These are phyloP conservation scores for Ceratocystis harringtonii DNA, from an alignment of 2,329 filamentous ascomycete genomes.

Conservation along the genomic window DNA sequence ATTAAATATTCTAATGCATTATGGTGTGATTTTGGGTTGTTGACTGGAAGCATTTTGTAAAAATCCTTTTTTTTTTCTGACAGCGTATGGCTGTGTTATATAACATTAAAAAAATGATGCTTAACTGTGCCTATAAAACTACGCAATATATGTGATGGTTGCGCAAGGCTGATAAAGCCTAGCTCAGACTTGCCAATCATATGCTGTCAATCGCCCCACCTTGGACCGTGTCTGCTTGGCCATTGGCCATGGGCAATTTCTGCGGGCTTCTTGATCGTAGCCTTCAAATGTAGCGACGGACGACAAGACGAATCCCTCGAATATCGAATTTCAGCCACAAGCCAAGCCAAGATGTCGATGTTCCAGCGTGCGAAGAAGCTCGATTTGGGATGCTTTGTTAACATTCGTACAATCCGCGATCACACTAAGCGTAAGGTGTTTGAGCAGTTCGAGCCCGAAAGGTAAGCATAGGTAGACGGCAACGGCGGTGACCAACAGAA, in stretches of 20 bases:
- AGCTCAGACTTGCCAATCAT: slow-evolving; percentile 3
- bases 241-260: not conserved
- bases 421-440: slow-evolving; percentile 94
- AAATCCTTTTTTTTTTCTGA: not conserved
- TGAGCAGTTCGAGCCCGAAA: slow-evolving; percentile 70
- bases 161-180: slow-evolving; percentile 9
- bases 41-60: not conserved
- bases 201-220: not conserved
- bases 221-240: not conserved
- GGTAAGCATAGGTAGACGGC: slow-evolving; percentile 35
- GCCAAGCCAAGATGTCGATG: slow-evolving; percentile 52
- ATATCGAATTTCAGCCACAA: not conserved
- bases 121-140: not conserved
- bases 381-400: slow-evolving; percentile 76
- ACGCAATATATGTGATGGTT: not conserved
- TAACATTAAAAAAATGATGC: too few species aligned
- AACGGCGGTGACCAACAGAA: not conserved
- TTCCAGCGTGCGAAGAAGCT: slow-evolving; percentile 73
- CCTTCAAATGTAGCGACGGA: not conserved
- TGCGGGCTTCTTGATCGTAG: not conserved
- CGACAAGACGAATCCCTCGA: not conserved
- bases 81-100: not conserved
- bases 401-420: slow-evolving; percentile 76
- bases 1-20: not conserved
- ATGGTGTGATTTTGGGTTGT: not conserved